These are phyloP conservation scores for Colletotrichum phormii DNA, from an alignment of 2,329 filamentous ascomycete genomes.

Conservation along the genomic window DNA sequence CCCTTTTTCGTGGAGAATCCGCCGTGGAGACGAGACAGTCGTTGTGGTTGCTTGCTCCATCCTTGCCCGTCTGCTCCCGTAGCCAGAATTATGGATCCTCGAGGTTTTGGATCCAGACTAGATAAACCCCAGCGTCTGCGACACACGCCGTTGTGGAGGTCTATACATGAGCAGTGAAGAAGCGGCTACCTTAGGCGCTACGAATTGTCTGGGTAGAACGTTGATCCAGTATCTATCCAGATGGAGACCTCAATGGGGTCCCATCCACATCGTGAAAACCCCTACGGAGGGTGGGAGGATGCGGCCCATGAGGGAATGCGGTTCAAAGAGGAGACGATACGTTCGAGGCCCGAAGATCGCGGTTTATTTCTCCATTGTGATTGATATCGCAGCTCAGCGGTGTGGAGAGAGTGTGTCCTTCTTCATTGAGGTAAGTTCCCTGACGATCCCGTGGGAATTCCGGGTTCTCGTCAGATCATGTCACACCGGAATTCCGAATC, in stretches of 20 bases:
- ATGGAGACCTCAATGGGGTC: background rate
- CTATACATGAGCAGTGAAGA: background rate
- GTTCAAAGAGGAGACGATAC: background rate
- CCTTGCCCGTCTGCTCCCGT: background rate
- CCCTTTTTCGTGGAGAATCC: constrained; percentile 1
- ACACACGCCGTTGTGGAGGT: constrained; percentile 6
- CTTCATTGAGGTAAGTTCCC: background rate
- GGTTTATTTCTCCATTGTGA: background rate
- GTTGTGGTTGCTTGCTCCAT: background rate
- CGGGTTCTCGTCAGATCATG: background rate
- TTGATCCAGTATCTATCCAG: background rate
- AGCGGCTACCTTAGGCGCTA: background rate
- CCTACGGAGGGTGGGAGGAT: background rate
- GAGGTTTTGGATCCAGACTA: background rate
- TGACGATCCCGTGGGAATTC: background rate
- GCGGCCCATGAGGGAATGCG: background rate
- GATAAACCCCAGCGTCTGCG: background rate
- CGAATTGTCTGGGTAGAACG: background rate
- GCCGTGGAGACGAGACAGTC: background rate
- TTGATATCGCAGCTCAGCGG: background rate
- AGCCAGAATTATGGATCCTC: constrained; percentile 11
- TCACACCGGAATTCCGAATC: background rate
- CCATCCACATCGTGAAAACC: background rate
- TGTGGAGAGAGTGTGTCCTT: background rate
- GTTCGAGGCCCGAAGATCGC: background rate